Evolutionary conservation across 2,329 filamentous ascomycete species (phyloP), one percentile per base, ranked within the genome.

Genomic region (Tolypocladium tundrense): DNA sequence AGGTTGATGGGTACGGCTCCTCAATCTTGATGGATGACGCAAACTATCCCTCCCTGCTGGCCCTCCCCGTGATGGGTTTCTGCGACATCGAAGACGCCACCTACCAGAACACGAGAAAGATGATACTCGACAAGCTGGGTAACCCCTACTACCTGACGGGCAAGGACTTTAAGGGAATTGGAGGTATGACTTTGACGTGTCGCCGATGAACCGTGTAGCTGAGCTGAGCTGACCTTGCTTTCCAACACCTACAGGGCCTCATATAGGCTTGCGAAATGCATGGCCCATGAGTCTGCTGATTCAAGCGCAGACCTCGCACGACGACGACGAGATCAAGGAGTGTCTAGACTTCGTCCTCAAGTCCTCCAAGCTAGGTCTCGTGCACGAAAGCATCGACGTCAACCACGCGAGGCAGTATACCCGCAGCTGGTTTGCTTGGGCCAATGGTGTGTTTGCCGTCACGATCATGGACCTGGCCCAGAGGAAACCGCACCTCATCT

Each of bases 281-380:
- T 99, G 94, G 94, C 94, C 94, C 0, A 97, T 99, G 91, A 94
- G 90, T 69, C 76, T 97, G 61, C 79, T 99, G 10, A 83, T 97
- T 24, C 92, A 97, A 72, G 91, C 90, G 3, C 91, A 94, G 81
- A 99, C 94, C 0, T 88, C 86, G 7, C 82, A 93, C 55, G 80
- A 92, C 58, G 92, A 96, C 60, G 77, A 80, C 0, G 94, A 99
- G 75, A 97, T 99, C 62, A 77, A 73, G 60, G 79, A 83, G 54
- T 89, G 88, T 61, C 72, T 99, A 33, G 77, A 84, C 9, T 71
- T 87, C 39, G 94, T 99, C 43, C 84, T 94, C 60, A 80, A 84
- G 60, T 88, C 88, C 1, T 88, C 88, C 60, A 80, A 79, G 56
- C 78, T 95, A 11, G 94, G 94, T 0, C 75, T 99, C 54, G 80